phyloP scores from a whole-genome alignment of 176 grass and related monocot species.

The Panicum miliaceum region DNA sequence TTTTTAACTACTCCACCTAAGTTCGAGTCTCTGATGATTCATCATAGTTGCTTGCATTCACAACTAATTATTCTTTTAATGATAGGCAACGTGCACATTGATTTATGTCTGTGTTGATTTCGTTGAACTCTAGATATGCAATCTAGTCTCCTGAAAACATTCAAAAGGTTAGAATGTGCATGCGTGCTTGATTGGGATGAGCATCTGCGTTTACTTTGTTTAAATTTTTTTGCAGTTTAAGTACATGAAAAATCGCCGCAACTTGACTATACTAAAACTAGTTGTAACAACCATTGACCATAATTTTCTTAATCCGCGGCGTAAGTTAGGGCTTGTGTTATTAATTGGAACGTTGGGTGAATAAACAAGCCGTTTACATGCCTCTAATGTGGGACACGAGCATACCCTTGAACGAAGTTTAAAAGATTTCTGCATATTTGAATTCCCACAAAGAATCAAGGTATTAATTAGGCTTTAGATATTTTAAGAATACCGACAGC shows the following conservation, averaged over 20 bases:
- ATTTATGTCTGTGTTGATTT: too few relatives aligned
- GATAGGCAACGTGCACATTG: too few relatives aligned
- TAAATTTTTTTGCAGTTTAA: too few relatives aligned
- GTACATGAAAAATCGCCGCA: neutral
- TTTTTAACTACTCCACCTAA: too few relatives aligned
- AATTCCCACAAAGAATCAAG: neutral
- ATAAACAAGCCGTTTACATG: neutral
- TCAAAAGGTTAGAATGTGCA: too few relatives aligned
- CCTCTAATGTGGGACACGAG: slow-evolving; percentile 17
- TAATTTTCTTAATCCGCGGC: slow-evolving; percentile 10
- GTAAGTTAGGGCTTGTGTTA: neutral
- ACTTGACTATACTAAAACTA: neutral
- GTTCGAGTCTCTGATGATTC: too few relatives aligned
- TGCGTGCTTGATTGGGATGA: too few relatives aligned
- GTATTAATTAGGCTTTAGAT: neutral
- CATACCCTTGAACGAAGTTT: neutral
- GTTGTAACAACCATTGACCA: slow-evolving; percentile 17
- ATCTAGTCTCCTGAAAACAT: too few relatives aligned
- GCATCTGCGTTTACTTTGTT: too few relatives aligned
- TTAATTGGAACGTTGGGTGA: neutral
- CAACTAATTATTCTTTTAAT: too few relatives aligned
- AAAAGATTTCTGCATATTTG: neutral
- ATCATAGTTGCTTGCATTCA: too few relatives aligned
- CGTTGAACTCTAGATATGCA: too few relatives aligned
- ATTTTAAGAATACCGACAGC: neutral